Conservation (phyloP, 148 eudicot species). For the Rhododendron mucronatum region DNA sequence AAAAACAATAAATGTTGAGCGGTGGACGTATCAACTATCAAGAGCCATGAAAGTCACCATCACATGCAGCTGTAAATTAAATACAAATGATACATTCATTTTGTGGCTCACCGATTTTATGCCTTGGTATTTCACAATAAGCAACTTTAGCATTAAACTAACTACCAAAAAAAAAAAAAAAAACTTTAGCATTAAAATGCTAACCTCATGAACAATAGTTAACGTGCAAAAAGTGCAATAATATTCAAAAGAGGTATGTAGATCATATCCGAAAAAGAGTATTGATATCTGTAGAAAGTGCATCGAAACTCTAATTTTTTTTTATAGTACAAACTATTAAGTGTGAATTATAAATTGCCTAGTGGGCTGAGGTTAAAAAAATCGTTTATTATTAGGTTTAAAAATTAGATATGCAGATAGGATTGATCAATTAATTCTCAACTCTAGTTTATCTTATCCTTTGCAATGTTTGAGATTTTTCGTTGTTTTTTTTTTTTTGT, state of each 20-base stretch:
- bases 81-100: neutral
- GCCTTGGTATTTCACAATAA: neutral
- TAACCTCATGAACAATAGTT: neutral
- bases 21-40: too few species aligned
- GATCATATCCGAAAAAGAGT: too few species aligned
- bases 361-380: neutral
- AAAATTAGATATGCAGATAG: too few species aligned
- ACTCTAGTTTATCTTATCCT: neutral
- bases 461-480: neutral
- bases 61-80: neutral
- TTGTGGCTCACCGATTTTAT: neutral
- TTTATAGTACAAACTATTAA: too few species aligned
- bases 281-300: neutral
- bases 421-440: too few species aligned
- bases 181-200: neutral
- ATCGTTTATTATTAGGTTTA: too few species aligned
- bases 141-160: neutral
- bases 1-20: too few species aligned
- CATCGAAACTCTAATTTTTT: neutral
- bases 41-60: neutral
- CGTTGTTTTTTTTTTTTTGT: neutral
- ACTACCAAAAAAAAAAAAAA: too few species aligned
- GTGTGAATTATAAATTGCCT: neutral
- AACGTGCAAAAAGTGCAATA: too few species aligned
- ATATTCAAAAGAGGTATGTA: too few species aligned